These are phyloP conservation scores for Malus hybrid DNA, from an alignment of 331 rosid species.

Conservation along the genomic window DNA sequence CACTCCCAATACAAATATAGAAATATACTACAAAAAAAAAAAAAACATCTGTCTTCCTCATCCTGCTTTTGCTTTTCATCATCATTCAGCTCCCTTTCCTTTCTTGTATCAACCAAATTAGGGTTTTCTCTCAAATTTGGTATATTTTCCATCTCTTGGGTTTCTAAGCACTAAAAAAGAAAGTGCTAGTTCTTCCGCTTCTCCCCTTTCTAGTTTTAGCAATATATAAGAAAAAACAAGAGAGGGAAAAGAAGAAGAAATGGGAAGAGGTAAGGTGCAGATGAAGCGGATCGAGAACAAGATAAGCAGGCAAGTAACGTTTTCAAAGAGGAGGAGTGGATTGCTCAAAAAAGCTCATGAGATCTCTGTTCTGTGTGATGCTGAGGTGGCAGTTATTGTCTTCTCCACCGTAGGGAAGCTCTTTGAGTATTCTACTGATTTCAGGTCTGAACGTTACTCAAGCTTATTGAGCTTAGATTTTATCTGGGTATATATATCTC, in stretches of 20 bases:
- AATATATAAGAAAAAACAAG: not conserved
- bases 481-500: not conserved
- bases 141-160: not conserved
- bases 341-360: constrained; percentile 83
- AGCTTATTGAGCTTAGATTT: not conserved
- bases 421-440: constrained; percentile 60
- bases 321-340: constrained; percentile 70
- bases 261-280: constrained; percentile 91
- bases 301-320: constrained; percentile 81
- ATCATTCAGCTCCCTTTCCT: not conserved
- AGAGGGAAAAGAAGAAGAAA: not conserved
- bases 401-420: constrained; percentile 86
- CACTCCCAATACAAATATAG: constrained; percentile 19
- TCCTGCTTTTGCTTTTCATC: not conserved
- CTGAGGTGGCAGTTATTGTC: constrained; percentile 62
- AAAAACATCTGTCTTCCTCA: not conserved
- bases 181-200: not conserved
- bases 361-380: constrained; percentile 36
- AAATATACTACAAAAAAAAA: not conserved
- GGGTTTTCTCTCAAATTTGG: constrained; percentile 20
- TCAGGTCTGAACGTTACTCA: constrained; percentile 33
- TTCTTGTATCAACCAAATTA: constrained; percentile 1
- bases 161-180: not conserved
- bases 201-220: not conserved
- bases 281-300: constrained; percentile 93